A percentile compares a stretch with the other conserved stretches of the same genome.
Conservation (phyloP, 2,329 filamentous ascomycete genomes). For the Pseudogymnoascus sp. region DNA sequence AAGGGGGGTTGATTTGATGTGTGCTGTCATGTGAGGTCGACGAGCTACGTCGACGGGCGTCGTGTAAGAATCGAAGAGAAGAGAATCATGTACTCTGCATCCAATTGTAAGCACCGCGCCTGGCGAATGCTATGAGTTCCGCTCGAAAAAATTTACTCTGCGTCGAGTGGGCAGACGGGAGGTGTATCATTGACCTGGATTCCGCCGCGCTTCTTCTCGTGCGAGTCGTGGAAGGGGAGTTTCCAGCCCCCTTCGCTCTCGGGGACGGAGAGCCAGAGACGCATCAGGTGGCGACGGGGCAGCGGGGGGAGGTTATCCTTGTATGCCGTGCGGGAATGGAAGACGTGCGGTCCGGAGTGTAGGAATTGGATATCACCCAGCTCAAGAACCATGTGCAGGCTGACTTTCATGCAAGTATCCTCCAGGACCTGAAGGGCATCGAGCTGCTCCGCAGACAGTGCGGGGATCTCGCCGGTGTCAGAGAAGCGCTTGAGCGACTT, state of each 20-base stretch:
- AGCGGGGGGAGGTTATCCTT: conserved; percentile 60
- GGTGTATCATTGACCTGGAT: conserved; percentile 79
- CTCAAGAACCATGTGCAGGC: conserved; percentile 79
- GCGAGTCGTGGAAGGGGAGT: conserved; percentile 71
- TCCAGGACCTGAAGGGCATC: conserved; percentile 65
- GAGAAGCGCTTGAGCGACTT: conserved; percentile 68
- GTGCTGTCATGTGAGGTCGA: background rate
- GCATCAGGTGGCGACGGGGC: conserved; percentile 69
- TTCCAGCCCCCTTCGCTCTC: conserved; percentile 79
- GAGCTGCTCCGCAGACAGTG: conserved; percentile 59
- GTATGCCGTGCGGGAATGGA: conserved; percentile 78
- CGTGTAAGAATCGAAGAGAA: background rate
- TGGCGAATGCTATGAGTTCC: background rate
- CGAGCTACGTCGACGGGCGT: background rate
- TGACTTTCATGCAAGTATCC: conserved; percentile 62
- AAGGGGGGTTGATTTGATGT: background rate
- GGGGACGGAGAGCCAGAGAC: conserved; percentile 77
- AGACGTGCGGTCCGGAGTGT: conserved; percentile 62
- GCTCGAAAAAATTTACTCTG: conserved; percentile 48
- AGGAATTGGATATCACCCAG: conserved; percentile 86
- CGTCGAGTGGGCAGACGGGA: conserved; percentile 68
- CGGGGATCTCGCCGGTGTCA: conserved; percentile 63
- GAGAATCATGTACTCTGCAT: background rate
- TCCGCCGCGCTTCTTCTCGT: conserved; percentile 79
- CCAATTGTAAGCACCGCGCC: background rate